Evolutionary conservation across 2,329 filamentous ascomycete species (phyloP).

Genomic region (Aspergillus sp.): DNA sequence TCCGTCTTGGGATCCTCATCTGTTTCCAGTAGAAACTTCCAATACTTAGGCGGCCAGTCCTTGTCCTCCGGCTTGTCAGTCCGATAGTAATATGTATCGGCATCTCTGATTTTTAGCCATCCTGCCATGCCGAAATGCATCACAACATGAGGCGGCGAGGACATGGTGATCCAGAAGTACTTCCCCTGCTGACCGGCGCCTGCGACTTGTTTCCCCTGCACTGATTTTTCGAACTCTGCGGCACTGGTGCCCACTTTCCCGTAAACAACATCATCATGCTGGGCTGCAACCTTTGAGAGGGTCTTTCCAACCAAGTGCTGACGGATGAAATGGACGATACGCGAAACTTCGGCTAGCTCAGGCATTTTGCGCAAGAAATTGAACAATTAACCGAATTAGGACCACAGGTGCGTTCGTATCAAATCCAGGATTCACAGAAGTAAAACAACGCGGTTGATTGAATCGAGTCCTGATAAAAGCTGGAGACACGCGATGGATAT

Average conservation of each 20-base stretch:
- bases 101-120: slow-evolving; percentile 81
- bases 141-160: slow-evolving; percentile 71
- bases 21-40: slow-evolving; percentile 75
- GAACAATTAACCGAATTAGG: not conserved
- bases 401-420: not conserved
- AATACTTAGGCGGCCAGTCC: slow-evolving; percentile 81
- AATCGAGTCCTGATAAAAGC: not conserved
- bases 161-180: slow-evolving; percentile 89
- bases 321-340: slow-evolving; percentile 77
- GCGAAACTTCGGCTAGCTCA: slow-evolving; percentile 60
- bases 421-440: not conserved
- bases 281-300: slow-evolving; percentile 61
- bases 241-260: slow-evolving; percentile 83
- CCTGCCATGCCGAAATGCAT: slow-evolving; percentile 78
- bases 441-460: not conserved
- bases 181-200: slow-evolving; percentile 83
- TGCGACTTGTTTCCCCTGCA: slow-evolving; percentile 66
- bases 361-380: slow-evolving; percentile 32
- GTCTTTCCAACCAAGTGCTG: slow-evolving; percentile 78
- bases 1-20: slow-evolving; percentile 55
- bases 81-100: slow-evolving; percentile 74
- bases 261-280: slow-evolving; percentile 79
- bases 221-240: slow-evolving; percentile 62
- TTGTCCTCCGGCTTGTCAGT: slow-evolving; percentile 52
- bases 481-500: not conserved